Base-by-base conservation (phyloP, 805 yeast genomes). In the Suhomyces canberraensis region DNA sequence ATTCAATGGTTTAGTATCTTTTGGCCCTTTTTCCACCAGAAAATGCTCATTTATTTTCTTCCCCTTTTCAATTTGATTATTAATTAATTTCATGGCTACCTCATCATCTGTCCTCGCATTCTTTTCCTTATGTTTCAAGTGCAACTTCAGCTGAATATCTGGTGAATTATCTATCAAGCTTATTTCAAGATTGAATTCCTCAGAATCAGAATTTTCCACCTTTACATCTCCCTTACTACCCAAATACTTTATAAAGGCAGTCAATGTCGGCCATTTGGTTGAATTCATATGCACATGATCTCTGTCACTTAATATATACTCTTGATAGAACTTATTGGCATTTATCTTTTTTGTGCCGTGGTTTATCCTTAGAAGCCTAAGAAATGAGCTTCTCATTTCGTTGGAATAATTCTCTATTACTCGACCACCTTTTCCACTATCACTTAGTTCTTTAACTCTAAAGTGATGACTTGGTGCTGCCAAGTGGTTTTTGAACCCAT, bases 401-500 rank as follows among this genome's bases (percentile, higher is more conserved):
- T 54, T 50, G 2, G 93, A 79, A 53, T 66, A 90, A 24, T 75
- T 72, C 11, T 73, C 78, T 1, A 87, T 66, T 13, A 78, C 75
- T 11, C 60, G 60, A 5, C 66, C 62, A 0, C 73, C 71, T 4
- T 78, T 57, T 4, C 71, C 66, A 14, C 70, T 59, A 29, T 55
- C 46, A 34, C 61, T 48, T 4, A 61, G 38, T 21, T 52, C 49
- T 28, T 50, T 44, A 6, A 84, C 74, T 35, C 75, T 76, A 14
- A 76, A 74, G 31, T 75, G 60, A 55, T 93, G 99, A 1, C 84
- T 69, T 30, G 85, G 87, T n/a, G 95, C 80, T 44, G 73, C 71
- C n/a, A 82, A 72, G 58, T 93, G 99, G 51, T 91, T 84, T 51
- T 84, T 83, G 67, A 85, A 93, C 17, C 98, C 99, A 61, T 93